Conservation (phyloP, 331 rosid genomes). For the Saraca asoca region DNA sequence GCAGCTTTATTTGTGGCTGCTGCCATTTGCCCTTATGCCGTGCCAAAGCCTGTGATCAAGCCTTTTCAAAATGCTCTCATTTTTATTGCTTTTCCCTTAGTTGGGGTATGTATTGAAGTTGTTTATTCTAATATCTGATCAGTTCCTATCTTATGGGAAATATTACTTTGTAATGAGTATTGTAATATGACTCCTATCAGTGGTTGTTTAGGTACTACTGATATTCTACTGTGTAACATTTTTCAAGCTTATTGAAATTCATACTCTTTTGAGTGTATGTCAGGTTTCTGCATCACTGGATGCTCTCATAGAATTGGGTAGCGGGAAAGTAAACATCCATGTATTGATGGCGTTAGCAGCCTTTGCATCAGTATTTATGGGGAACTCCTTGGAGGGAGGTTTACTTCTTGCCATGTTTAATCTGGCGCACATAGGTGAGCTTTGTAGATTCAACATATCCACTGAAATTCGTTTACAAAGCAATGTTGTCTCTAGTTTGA, state of each 20-base stretch:
- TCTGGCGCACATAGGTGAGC: conserved; percentile 90
- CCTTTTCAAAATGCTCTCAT: conserved; percentile 70
- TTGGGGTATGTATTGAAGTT: conserved; percentile 60
- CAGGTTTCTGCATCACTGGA: conserved; percentile 94
- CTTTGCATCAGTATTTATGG: conserved; percentile 88
- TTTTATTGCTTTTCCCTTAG: conserved; percentile 73
- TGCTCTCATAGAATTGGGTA: conserved; percentile 72
- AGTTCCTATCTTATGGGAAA: neutral
- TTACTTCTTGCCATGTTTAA: conserved; percentile 96
- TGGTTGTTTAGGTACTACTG: no score
- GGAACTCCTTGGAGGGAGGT: conserved; percentile 95
- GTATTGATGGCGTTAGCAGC: conserved; percentile 96
- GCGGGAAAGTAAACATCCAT: conserved; percentile 94
- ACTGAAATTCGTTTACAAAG: neutral
- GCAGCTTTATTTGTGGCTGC: conserved; percentile 72
- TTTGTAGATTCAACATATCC: conserved; percentile 4
- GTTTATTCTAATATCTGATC: neutral
- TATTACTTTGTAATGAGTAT: neutral
- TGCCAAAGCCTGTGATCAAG: conserved; percentile 68
- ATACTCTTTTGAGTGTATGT: conserved; percentile 12
- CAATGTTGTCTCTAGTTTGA: conserved; percentile 22
- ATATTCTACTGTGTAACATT: neutral
- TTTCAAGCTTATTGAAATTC: no score
- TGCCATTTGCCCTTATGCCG: conserved; percentile 77
- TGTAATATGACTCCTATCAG: neutral